Conservation (phyloP, 2,329 filamentous ascomycete genomes). For the Kalmusia sp. region DNA sequence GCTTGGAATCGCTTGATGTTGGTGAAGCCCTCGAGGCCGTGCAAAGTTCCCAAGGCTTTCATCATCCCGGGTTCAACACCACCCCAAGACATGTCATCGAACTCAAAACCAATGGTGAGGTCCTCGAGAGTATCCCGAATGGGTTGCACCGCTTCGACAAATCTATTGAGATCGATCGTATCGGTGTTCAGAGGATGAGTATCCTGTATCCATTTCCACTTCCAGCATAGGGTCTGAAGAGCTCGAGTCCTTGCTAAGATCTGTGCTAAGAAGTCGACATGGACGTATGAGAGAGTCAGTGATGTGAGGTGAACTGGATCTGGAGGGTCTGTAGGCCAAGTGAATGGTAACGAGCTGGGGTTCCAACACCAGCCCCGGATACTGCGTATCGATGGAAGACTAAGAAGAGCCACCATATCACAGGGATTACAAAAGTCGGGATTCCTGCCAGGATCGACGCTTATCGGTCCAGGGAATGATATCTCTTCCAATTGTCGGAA, state of each 20-base stretch:
- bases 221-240: slow-evolving; percentile 1
- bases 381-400: slow-evolving; percentile 2
- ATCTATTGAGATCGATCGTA: slow-evolving; percentile 3
- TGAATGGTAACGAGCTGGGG: slow-evolving; percentile 3
- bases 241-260: not conserved
- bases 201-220: slow-evolving; percentile 1
- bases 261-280: slow-evolving; percentile 2
- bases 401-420: slow-evolving; percentile 4
- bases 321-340: not conserved
- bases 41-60: not conserved
- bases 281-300: slow-evolving; percentile 1
- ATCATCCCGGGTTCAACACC: not conserved
- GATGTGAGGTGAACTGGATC: not conserved
- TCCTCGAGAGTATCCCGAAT: slow-evolving; percentile 9
- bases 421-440: not conserved
- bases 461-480: not conserved
- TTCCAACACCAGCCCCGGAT: slow-evolving; percentile 2
- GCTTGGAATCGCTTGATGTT: slow-evolving; percentile 4
- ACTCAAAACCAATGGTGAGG: slow-evolving; percentile 3
- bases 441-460: not conserved
- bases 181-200: not conserved
- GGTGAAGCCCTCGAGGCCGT: not conserved
- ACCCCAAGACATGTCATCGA: not conserved
- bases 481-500: slow-evolving; percentile 1
- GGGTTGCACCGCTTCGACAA: slow-evolving; percentile 7